Conservation (phyloP, 2,329 filamentous ascomycete genomes). For the Calonectria hawksworthii region DNA sequence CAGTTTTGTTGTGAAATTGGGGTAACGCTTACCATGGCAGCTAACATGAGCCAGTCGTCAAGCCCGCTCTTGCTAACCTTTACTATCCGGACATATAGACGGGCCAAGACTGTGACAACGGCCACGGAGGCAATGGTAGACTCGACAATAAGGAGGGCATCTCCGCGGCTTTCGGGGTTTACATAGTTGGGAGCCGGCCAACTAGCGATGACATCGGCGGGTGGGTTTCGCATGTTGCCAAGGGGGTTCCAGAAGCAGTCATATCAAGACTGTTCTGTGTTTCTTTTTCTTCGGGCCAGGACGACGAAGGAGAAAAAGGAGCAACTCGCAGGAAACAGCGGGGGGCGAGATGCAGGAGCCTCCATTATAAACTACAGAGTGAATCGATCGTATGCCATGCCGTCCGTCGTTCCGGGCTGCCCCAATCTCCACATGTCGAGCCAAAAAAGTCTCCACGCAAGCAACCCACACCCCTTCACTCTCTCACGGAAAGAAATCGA, state of each 20-base stretch:
- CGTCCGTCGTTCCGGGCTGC: not conserved
- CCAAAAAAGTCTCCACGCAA: not conserved
- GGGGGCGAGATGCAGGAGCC: slow-evolving; percentile 21
- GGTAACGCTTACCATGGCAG: slow-evolving; percentile 49
- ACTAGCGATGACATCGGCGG: slow-evolving; percentile 49
- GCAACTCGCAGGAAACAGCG: slow-evolving; percentile 48
- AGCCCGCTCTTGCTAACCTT: slow-evolving; percentile 51
- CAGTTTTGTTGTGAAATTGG: not conserved
- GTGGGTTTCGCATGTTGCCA: slow-evolving; percentile 52
- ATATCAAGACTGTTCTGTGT: slow-evolving; percentile 1
- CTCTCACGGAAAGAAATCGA: not conserved
- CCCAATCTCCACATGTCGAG: slow-evolving; percentile 1
- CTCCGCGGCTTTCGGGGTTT: slow-evolving; percentile 54
- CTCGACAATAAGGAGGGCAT: slow-evolving; percentile 54
- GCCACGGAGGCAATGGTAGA: slow-evolving; percentile 52
- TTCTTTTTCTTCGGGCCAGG: not conserved
- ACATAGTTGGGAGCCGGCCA: slow-evolving; percentile 57
- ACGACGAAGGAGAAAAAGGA: slow-evolving; percentile 39
- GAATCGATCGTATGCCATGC: not conserved
- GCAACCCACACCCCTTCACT: not conserved
- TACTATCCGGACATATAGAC: slow-evolving; percentile 54
- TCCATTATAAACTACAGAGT: slow-evolving; percentile 19
- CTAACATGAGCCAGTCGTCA: slow-evolving; percentile 60
- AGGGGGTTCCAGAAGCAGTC: slow-evolving; percentile 16
- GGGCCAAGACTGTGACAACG: slow-evolving; percentile 50